A percentile compares a stretch with the other conserved stretches of the same genome.
These are phyloP conservation scores for Aureobasidium mangrovei DNA, from an alignment of 2,329 filamentous ascomycete genomes.

Conservation along the genomic window DNA sequence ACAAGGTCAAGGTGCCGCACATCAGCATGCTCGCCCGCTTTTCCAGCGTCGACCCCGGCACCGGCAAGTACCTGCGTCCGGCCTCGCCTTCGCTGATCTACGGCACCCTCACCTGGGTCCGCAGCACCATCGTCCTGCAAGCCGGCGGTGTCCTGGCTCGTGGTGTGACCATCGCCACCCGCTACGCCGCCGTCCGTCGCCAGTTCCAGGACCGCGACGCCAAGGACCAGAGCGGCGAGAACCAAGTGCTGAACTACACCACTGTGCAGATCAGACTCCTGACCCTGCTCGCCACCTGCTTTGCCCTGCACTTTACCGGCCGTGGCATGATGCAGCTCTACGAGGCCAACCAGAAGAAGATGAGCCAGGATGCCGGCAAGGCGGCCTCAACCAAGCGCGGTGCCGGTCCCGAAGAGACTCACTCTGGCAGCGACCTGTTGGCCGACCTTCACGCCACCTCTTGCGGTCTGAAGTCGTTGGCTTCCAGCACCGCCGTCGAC, in stretches of 20 bases:
- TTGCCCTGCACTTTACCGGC: conserved; percentile 72
- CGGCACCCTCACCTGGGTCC: conserved; percentile 67
- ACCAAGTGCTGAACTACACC: conserved; percentile 69
- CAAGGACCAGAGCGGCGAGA: conserved; percentile 53
- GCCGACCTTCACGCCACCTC: conserved; percentile 70
- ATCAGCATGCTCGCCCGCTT: conserved; percentile 65
- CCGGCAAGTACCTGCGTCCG: conserved; percentile 58
- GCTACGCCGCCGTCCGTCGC: conserved; percentile 64
- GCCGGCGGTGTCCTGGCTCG: conserved; percentile 63
- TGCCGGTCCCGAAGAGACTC: conserved; percentile 59
- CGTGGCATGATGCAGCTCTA: conserved; percentile 68
- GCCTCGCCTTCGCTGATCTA: conserved; percentile 61
- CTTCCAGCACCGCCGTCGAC: conserved; percentile 63
- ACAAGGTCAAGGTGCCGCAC: conserved; percentile 66
- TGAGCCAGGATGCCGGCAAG: conserved; percentile 41
- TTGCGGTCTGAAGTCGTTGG: conserved; percentile 65
- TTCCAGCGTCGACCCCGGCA: conserved; percentile 58
- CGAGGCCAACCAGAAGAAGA: conserved; percentile 60
- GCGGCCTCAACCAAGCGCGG: conserved; percentile 41
- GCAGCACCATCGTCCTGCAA: conserved; percentile 64
- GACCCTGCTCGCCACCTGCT: conserved; percentile 63
- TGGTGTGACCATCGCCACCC: conserved; percentile 68
- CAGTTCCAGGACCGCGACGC: conserved; percentile 71
- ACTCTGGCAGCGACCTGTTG: conserved; percentile 57
- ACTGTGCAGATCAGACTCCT: conserved; percentile 70